Evolutionary conservation across 768 basidiomycete genomes (phyloP), one percentile per base, ranked within the genome.

Genomic region (Podaxis pistillaris): DNA sequence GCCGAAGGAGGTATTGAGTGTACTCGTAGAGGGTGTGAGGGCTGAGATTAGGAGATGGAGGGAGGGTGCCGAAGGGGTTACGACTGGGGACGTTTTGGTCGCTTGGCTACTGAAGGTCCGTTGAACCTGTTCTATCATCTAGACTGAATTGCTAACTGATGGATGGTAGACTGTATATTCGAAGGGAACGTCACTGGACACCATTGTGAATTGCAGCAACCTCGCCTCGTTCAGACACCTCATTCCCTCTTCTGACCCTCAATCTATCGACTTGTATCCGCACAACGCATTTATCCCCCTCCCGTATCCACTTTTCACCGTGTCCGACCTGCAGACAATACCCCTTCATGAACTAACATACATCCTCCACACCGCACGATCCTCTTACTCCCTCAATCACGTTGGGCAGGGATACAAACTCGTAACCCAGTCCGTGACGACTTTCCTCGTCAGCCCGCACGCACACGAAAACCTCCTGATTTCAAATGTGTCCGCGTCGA

Each of bases 101-200:
- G 77, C 78, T 3, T 81, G 80, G 79, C 49, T 78, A 24, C 65
- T 76, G 64, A 79, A 79, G 69, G 79, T 79, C 54, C 6, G 63
- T 49, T 17, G 22, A 40, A 17, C 59, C 24, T 46, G 38, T 26
- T 8, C 46, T 6, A 17, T 7, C 7, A 9, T 33, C 13, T 26
- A 8, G n/a, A 15, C 19, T n/a, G 44, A 5, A 11, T 13, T n/a
- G 15, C 8, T 37, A 4, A 46, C 2, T 30, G 24, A 57, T n/a
- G 66, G 30, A 54, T 44, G 2, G 0, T 57, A 81, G 79, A 73
- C 73, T 1, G 65, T 77, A 6, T 79, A 79, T 60, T 72, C 74
- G 13, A 64, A 56, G 22, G 75, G 72, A 1, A 73, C 74, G 15
- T 65, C 71, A 1, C 65, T 71, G 0, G 64, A 73, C 28, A 74